Conservation (phyloP, 2,329 filamentous ascomycete genomes). For the Cytospora schulzeri region DNA sequence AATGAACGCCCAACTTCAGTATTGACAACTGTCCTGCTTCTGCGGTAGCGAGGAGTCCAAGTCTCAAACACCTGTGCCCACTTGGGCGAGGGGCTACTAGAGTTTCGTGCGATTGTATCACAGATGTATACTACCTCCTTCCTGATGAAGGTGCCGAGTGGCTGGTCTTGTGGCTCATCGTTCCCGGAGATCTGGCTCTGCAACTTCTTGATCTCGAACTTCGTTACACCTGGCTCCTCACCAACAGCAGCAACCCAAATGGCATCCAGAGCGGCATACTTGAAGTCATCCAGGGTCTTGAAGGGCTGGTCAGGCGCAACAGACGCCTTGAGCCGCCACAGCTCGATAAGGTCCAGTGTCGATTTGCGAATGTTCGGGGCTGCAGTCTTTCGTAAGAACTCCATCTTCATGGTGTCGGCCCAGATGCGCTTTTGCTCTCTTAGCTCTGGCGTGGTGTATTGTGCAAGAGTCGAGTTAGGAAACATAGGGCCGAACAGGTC, state of each 20-base stretch:
- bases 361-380: slow-evolving; percentile 34
- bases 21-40: slow-evolving; percentile 30
- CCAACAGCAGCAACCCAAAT: slow-evolving; percentile 43
- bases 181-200: slow-evolving; percentile 16
- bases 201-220: slow-evolving; percentile 31
- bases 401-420: slow-evolving; percentile 36
- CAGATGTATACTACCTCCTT: slow-evolving; percentile 10
- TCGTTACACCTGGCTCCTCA: slow-evolving; percentile 36
- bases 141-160: slow-evolving; percentile 6
- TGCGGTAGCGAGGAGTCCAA: slow-evolving; percentile 27
- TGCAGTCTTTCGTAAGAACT: slow-evolving; percentile 35
- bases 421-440: slow-evolving; percentile 35
- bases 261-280: slow-evolving; percentile 40
- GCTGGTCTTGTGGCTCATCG: slow-evolving; percentile 19
- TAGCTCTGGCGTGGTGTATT: slow-evolving; percentile 33
- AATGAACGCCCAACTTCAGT: slow-evolving; percentile 32
- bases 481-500: slow-evolving; percentile 34
- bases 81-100: background rate
- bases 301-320: slow-evolving; percentile 34
- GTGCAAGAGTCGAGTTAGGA: slow-evolving; percentile 33
- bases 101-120: slow-evolving; percentile 5
- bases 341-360: slow-evolving; percentile 32
- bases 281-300: slow-evolving; percentile 38
- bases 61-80: slow-evolving; percentile 14
- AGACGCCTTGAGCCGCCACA: slow-evolving; percentile 35